Percentiles rank a stretch among this genome's conserved stretches.
phyloP scores from a whole-genome alignment of 495 filamentous ascomycete genomes.

The Neurospora tetrasperma region DNA sequence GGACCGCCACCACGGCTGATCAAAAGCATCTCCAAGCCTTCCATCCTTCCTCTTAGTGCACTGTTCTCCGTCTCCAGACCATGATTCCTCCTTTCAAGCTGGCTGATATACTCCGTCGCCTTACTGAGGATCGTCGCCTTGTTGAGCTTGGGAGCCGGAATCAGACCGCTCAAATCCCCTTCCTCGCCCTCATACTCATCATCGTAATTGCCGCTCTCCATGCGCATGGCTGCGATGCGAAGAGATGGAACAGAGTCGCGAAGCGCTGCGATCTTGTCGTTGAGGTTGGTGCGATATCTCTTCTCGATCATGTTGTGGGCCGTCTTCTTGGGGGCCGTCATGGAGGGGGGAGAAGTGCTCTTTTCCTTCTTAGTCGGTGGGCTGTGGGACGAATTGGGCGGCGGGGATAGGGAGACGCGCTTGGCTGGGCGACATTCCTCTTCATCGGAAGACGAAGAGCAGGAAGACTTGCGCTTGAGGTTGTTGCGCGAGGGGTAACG shows the following conservation, averaged over 20 bases:
- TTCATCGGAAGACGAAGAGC: slow-evolving; percentile 6
- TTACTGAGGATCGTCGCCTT: slow-evolving; percentile 70
- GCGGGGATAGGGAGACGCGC: slow-evolving; percentile 5
- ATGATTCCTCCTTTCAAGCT: slow-evolving; percentile 68
- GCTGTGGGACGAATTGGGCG: slow-evolving; percentile 1
- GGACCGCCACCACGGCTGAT: slow-evolving; percentile 14
- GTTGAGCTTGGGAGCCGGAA: slow-evolving; percentile 17
- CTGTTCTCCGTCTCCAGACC: slow-evolving; percentile 64
- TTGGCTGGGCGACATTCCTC: slow-evolving; percentile 7
- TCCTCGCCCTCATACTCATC: slow-evolving; percentile 12
- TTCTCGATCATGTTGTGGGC: slow-evolving; percentile 43
- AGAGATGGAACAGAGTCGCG: slow-evolving; percentile 37
- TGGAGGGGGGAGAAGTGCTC: neutral
- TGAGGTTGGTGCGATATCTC: slow-evolving; percentile 41
- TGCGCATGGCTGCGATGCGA: slow-evolving; percentile 23
- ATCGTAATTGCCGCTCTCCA: slow-evolving; percentile 2
- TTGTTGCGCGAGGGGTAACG: slow-evolving; percentile 10
- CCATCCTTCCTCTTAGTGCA: slow-evolving; percentile 52
- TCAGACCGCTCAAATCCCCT: slow-evolving; percentile 7
- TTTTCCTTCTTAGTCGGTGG: slow-evolving; percentile 3
- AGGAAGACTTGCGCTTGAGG: slow-evolving; percentile 23
- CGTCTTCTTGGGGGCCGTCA: slow-evolving; percentile 18
- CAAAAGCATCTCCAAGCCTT: slow-evolving; percentile 50
- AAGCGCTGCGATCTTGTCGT: slow-evolving; percentile 39
- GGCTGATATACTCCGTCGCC: slow-evolving; percentile 80